Percentiles rank a stretch among this genome's conserved stretches.
Evolutionary conservation across 2,329 filamentous ascomycete genomes (phyloP).

Genomic region (Neonectria magnoliae): DNA sequence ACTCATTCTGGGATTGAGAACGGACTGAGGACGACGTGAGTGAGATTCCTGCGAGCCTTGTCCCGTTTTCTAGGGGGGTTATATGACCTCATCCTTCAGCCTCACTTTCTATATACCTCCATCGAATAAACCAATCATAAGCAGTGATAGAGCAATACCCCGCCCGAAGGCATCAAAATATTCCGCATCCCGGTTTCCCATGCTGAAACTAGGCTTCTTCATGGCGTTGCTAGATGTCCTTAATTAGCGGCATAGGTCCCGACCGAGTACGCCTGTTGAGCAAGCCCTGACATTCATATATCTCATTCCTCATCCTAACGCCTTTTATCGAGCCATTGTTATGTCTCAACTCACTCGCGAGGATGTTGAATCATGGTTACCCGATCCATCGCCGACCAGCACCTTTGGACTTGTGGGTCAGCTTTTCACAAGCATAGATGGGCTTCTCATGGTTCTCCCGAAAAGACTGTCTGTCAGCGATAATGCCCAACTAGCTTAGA

Average conservation of each 20-base stretch:
- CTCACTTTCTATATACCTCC: neutral
- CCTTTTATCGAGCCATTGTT: too few species aligned
- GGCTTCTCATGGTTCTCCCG: neutral
- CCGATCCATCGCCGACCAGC: neutral
- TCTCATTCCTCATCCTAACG: too few species aligned
- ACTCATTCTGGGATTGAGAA: neutral
- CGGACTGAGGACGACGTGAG: neutral
- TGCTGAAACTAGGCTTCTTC: neutral
- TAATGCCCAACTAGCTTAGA: neutral
- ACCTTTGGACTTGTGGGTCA: neutral
- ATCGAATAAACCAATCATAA: neutral
- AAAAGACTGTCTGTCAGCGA: neutral
- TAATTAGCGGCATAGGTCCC: too few species aligned
- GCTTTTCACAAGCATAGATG: neutral
- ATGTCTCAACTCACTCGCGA: neutral
- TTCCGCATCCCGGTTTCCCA: neutral
- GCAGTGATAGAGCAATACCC: neutral
- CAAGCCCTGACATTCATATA: too few species aligned
- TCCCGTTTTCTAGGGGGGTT: neutral
- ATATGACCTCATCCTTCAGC: neutral
- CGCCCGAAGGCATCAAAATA: neutral
- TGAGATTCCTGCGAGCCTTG: neutral
- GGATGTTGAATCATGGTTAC: slow-evolving; percentile 5
- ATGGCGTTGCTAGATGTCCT: too few species aligned
- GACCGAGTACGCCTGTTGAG: too few species aligned